Conservation (phyloP, 768 basidiomycete genomes). For the Hericium erinaceus region DNA sequence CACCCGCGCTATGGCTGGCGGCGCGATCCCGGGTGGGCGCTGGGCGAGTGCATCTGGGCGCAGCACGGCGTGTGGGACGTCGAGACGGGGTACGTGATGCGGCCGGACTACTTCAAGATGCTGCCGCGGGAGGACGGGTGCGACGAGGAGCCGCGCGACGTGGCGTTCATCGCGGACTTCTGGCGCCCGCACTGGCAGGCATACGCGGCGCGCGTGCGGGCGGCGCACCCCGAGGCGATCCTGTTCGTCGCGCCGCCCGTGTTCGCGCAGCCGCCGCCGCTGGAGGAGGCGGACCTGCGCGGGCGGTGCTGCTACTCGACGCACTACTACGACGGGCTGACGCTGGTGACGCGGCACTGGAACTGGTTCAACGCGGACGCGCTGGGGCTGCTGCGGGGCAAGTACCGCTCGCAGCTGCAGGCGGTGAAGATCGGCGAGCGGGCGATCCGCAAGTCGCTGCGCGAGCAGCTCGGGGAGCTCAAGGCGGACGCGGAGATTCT, state of each 20-base stretch:
- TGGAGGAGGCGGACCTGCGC: conserved; percentile 44
- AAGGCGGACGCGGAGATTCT: conserved; percentile 64
- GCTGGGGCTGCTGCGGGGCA: conserved; percentile 81
- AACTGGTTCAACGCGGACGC: conserved; percentile 96
- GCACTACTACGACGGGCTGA: conserved; percentile 95
- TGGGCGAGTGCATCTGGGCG: conserved; percentile 80
- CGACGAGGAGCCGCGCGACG: conserved; percentile 27
- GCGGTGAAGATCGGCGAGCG: conserved; percentile 77
- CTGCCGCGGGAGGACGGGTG: conserved; percentile 23
- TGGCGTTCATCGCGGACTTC: conserved; percentile 69
- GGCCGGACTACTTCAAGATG: conserved; percentile 67
- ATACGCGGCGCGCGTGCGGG: conserved; percentile 50
- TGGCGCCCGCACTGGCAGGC: conserved; percentile 64
- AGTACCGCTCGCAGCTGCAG: conserved; percentile 56
- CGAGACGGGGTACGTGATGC: conserved; percentile 53
- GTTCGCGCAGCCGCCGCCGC: conserved; percentile 66
- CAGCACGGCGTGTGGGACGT: conserved; percentile 85
- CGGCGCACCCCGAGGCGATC: conserved; percentile 71
- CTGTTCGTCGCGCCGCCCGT: conserved; percentile 90
- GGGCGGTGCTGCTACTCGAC: conserved; percentile 67
- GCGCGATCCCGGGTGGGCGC: conserved; percentile 55
- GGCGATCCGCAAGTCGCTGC: conserved; percentile 73
- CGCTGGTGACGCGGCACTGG: conserved; percentile 88
- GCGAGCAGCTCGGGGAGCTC: conserved; percentile 74
- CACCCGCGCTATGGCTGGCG: conserved; percentile 79